Percentiles rank a stretch among this genome's conserved stretches.
Conservation (phyloP, 441 rosid genomes). For the Gossypium davidsonii region DNA sequence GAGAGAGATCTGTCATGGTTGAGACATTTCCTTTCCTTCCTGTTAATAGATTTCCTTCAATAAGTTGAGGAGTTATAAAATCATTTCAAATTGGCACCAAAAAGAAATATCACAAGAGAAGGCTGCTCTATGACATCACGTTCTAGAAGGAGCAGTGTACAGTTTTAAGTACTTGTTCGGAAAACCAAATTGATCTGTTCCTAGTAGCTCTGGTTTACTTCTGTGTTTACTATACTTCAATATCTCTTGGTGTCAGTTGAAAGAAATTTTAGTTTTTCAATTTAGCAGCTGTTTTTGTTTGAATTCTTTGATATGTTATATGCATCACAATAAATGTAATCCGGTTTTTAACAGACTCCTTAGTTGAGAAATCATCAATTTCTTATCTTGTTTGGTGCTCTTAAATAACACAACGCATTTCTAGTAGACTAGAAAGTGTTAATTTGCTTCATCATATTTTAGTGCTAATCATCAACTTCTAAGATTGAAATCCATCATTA, state of each 20-base stretch:
- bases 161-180: neutral
- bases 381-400: neutral
- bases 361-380: neutral
- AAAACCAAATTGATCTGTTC: neutral
- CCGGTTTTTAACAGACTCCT: neutral
- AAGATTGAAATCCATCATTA: neutral
- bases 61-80: constrained; percentile 2
- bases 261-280: neutral
- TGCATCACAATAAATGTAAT: neutral
- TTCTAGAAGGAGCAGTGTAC: neutral
- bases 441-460: constrained; percentile 10
- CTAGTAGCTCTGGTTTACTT: neutral
- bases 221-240: neutral
- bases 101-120: neutral
- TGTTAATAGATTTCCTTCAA: constrained; percentile 1
- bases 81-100: neutral
- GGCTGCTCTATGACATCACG: neutral
- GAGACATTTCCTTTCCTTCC: constrained; percentile 7
- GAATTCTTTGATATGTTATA: neutral
- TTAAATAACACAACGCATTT: neutral
- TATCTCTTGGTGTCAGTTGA: neutral
- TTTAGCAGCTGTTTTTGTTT: neutral
- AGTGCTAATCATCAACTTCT: constrained; percentile 2
- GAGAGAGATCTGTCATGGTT: constrained; percentile 2
- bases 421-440: neutral